These are phyloP conservation scores for Nemania diffusa DNA, from an alignment of 2,329 filamentous ascomycete species.

Conservation along the genomic window DNA sequence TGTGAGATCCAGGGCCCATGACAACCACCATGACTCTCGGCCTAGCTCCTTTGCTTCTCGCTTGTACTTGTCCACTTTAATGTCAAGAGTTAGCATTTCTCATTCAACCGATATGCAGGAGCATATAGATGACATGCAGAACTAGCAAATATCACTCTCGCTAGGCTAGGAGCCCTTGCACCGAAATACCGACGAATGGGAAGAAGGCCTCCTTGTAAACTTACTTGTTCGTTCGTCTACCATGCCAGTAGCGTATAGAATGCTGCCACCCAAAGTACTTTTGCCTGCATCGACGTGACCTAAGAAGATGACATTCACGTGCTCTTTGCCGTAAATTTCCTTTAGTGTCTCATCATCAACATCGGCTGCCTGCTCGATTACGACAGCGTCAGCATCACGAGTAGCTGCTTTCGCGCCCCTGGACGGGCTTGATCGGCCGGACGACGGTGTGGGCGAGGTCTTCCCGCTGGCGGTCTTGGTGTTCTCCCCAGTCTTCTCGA, in stretches of 20 bases:
- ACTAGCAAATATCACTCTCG: not conserved
- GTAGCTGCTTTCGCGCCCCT: conserved; percentile 61
- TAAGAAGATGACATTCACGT: conserved; percentile 96
- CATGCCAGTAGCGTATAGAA: conserved; percentile 95
- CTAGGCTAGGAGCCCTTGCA: too few species aligned
- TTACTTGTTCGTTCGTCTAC: conserved; percentile 88
- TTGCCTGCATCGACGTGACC: conserved; percentile 99
- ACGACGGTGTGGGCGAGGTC: conserved; percentile 83
- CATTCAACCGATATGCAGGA: not conserved
- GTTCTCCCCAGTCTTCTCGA: conserved; percentile 87
- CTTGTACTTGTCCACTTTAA: conserved; percentile 89
- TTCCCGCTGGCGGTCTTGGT: conserved; percentile 71
- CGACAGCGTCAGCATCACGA: conserved; percentile 83
- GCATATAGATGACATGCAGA: not conserved
- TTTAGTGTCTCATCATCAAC: conserved; percentile 79
- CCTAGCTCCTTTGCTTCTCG: conserved; percentile 95
- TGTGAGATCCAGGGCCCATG: conserved; percentile 96
- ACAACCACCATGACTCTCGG: conserved; percentile 98
- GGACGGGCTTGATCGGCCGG: conserved; percentile 85
- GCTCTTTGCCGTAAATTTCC: conserved; percentile 95
- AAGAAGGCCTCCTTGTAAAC: not conserved
- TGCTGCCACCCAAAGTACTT: conserved; percentile 92
- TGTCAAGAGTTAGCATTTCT: conserved; percentile 11
- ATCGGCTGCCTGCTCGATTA: conserved; percentile 82
- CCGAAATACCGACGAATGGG: not conserved